Percentiles rank a stretch among this genome's conserved stretches.
Evolutionary conservation across 768 basidiomycete species (phyloP).

Genomic region (Hemileccinum impolitum): DNA sequence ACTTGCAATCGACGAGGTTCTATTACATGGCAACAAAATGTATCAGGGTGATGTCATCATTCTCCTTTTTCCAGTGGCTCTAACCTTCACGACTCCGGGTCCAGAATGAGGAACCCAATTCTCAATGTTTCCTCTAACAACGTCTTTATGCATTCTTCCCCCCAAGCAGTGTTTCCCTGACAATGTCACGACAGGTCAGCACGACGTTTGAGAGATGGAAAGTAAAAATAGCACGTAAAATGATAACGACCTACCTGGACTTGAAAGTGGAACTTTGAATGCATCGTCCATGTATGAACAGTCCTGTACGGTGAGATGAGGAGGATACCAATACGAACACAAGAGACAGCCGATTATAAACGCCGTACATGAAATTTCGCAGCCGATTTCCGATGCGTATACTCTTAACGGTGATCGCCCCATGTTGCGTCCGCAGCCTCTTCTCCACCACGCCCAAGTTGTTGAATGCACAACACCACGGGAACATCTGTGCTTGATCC

Average conservation of each 20-base stretch:
- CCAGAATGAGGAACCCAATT: slow-evolving; percentile 12
- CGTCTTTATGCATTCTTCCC: slow-evolving; percentile 13
- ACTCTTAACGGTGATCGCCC: neutral
- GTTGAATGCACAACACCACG: slow-evolving; percentile 12
- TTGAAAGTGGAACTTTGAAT: slow-evolving; percentile 14
- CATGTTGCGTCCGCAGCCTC: slow-evolving; percentile 5
- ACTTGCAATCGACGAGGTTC: no score
- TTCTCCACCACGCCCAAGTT: slow-evolving; percentile 15
- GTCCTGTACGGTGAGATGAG: neutral
- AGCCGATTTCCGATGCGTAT: slow-evolving; percentile 11
- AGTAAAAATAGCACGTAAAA: no score
- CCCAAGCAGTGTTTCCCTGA: slow-evolving; percentile 21
- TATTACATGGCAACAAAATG: no score
- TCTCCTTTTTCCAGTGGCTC: no score
- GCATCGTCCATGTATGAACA: slow-evolving; percentile 18
- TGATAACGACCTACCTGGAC: slow-evolving; percentile 5
- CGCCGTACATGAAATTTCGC: slow-evolving; percentile 7
- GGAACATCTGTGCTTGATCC: neutral
- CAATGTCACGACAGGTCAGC: neutral
- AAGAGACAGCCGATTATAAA: neutral
- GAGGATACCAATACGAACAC: neutral
- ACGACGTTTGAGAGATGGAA: neutral
- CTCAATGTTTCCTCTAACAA: slow-evolving; percentile 16
- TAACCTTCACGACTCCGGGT: no score
- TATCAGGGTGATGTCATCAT: no score